These are phyloP conservation scores for Candida krabiensis DNA, from an alignment of 805 yeast genomes.

Conservation along the genomic window DNA sequence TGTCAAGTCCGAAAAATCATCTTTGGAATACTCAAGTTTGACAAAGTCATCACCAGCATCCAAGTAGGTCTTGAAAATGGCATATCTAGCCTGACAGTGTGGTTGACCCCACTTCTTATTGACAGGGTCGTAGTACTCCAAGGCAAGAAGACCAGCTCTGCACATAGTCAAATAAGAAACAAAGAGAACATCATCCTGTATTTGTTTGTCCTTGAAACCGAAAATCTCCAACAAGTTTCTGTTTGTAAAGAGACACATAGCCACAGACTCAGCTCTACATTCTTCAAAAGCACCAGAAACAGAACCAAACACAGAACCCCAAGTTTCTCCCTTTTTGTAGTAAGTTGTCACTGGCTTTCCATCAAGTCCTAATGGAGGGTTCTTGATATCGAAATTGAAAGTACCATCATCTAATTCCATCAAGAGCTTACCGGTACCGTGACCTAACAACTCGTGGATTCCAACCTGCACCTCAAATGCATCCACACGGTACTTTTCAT, in stretches of 20 bases:
- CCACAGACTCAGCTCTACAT: constrained; percentile 90
- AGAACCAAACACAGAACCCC: constrained; percentile 85
- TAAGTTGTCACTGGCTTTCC: constrained; percentile 64
- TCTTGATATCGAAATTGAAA: constrained; percentile 67
- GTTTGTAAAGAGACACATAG: constrained; percentile 74
- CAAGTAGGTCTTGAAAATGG: constrained; percentile 74
- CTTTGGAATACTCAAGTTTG: constrained; percentile 47
- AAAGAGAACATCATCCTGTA: constrained; percentile 62
- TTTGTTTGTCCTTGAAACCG: constrained; percentile 57
- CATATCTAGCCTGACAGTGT: constrained; percentile 90
- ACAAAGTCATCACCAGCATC: constrained; percentile 63
- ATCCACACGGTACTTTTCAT: constrained; percentile 70
- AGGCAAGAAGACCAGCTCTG: constrained; percentile 79
- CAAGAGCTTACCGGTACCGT: constrained; percentile 84
- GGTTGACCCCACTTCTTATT: constrained; percentile 91
- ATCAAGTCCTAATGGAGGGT: constrained; percentile 62
- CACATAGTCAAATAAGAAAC: constrained; percentile 81
- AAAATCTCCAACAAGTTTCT: constrained; percentile 68
- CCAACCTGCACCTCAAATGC: constrained; percentile 95
- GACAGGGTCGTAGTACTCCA: constrained; percentile 86
- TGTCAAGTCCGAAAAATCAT: constrained; percentile 56
- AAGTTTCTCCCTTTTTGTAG: constrained; percentile 81
- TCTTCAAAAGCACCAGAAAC: constrained; percentile 88
- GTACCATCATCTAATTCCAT: constrained; percentile 55
- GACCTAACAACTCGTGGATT: constrained; percentile 87